Conservation (phyloP, 164 flowering plant species). For the Akebia trifoliata region DNA sequence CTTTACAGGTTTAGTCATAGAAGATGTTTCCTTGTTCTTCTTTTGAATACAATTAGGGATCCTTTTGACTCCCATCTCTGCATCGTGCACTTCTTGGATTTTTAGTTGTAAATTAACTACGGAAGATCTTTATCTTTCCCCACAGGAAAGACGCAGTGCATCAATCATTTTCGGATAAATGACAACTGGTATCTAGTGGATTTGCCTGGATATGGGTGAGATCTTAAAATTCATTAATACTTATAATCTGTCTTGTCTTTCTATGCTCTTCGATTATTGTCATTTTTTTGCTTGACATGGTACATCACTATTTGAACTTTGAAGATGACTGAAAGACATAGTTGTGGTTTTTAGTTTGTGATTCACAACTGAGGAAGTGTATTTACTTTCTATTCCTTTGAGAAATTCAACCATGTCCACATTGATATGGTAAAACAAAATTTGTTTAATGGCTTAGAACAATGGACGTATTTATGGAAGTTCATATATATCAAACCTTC, state of each 20-base stretch:
- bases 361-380: too few relatives aligned
- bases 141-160: conserved; percentile 95
- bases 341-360: background rate
- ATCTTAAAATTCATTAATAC: background rate
- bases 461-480: too few relatives aligned
- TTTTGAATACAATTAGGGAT: background rate
- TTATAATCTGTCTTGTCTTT: background rate
- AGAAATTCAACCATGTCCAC: too few relatives aligned
- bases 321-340: background rate
- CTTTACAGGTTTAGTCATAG: background rate
- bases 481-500: too few relatives aligned
- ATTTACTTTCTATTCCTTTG: too few relatives aligned
- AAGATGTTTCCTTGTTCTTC: background rate
- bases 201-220: conserved; percentile 96
- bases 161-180: conserved; percentile 90
- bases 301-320: background rate
- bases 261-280: background rate
- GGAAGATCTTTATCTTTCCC: background rate
- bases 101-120: background rate
- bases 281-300: background rate
- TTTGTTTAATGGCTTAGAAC: too few relatives aligned
- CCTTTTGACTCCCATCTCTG: background rate
- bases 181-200: conserved; percentile 93
- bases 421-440: too few relatives aligned
- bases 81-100: background rate